phyloP scores from a whole-genome alignment of 1,139 yeast species.

The Scheffersomyces titani region DNA sequence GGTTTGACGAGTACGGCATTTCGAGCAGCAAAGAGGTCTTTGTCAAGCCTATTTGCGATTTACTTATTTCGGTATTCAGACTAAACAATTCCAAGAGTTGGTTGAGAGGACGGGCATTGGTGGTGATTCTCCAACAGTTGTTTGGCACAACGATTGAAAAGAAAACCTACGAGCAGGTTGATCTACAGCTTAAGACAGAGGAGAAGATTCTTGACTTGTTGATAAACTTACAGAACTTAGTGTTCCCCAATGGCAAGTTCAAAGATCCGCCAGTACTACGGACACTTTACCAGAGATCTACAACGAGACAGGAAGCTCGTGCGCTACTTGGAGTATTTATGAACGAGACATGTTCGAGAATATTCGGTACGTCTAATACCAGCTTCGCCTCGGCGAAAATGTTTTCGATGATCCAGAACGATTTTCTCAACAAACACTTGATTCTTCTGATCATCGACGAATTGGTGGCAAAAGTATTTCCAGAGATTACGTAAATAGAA shows the following conservation, averaged over 20 bases:
- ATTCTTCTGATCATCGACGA: slow-evolving; percentile 59
- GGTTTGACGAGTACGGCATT: slow-evolving; percentile 36
- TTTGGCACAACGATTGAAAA: slow-evolving; percentile 88
- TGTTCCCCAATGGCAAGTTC: slow-evolving; percentile 71
- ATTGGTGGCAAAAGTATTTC: slow-evolving; percentile 44
- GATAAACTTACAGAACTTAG: slow-evolving; percentile 37
- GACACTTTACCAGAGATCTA: slow-evolving; percentile 51
- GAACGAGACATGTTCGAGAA: slow-evolving; percentile 66
- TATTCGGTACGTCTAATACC: slow-evolving; percentile 72
- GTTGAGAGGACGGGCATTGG: slow-evolving; percentile 82
- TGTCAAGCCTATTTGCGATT: slow-evolving; percentile 81
- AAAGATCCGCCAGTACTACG: slow-evolving; percentile 47
- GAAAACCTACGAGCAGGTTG: slow-evolving; percentile 49
- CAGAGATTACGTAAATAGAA: slow-evolving; percentile 20
- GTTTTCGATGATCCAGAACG: slow-evolving; percentile 75
- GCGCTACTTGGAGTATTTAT: slow-evolving; percentile 57
- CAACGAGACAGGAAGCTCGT: slow-evolving; percentile 61
- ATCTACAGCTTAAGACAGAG: slow-evolving; percentile 41
- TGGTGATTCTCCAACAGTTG: slow-evolving; percentile 79
- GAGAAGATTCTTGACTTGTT: slow-evolving; percentile 51
- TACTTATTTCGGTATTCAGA: slow-evolving; percentile 70
- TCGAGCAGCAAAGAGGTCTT: slow-evolving; percentile 42
- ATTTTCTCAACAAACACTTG: slow-evolving; percentile 65
- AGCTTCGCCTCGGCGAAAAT: slow-evolving; percentile 60
- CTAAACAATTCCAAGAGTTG: slow-evolving; percentile 67